Conservation (phyloP, 345 rosid genomes). For the Orychophragmus violaceus region DNA sequence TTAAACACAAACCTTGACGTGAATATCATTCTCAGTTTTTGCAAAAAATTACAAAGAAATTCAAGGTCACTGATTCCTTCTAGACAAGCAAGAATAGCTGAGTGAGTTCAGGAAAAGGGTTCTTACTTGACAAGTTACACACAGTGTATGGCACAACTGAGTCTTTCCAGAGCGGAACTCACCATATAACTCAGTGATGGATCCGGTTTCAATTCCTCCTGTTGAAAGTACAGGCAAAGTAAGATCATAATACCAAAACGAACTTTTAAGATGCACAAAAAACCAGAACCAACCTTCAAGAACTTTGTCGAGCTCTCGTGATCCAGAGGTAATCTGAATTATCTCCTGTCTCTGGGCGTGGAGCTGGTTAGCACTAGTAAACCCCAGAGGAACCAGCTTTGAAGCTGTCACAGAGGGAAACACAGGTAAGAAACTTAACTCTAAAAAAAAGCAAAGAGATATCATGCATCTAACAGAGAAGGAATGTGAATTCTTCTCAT, state of each 20-base stretch:
- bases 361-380: slow-evolving; percentile 85
- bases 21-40: slow-evolving; percentile 5
- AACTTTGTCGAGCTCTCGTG: slow-evolving; percentile 90
- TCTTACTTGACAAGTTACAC: slow-evolving; percentile 95
- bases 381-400: slow-evolving; percentile 86
- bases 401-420: slow-evolving; percentile 53
- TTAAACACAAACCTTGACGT: neutral
- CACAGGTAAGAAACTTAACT: neutral
- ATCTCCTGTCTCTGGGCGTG: slow-evolving; percentile 94
- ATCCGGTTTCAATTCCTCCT: slow-evolving; percentile 99
- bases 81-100: neutral
- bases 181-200: slow-evolving; percentile 93
- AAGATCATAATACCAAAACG: slow-evolving; percentile 6
- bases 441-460: neutral
- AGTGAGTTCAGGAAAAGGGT: neutral
- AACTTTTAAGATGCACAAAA: neutral
- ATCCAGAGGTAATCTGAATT: slow-evolving; percentile 94
- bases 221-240: slow-evolving; percentile 1
- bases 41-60: neutral
- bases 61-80: neutral
- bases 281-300: slow-evolving; percentile 60
- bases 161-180: slow-evolving; percentile 98
- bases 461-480: neutral
- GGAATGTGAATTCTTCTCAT: neutral
- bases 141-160: slow-evolving; percentile 92